Conservation (phyloP, 129 eudicot species). For the Chrysanthemum seticuspe region DNA sequence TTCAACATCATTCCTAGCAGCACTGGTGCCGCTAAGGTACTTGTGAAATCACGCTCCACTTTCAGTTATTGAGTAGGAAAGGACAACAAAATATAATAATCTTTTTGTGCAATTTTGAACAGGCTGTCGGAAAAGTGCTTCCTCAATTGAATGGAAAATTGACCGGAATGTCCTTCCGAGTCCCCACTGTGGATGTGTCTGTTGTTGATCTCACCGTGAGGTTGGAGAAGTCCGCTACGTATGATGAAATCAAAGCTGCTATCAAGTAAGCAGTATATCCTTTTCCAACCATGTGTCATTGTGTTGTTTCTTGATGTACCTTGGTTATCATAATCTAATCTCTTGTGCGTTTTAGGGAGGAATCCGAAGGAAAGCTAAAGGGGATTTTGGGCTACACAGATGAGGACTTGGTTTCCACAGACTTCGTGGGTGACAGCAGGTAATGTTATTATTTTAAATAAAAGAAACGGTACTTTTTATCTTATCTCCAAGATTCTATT, state of each 20-base stretch:
- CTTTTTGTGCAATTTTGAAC: background rate
- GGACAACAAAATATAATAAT: no score
- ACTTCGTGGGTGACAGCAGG: constrained; percentile 79
- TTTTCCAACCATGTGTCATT: background rate
- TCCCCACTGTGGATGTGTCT: constrained; percentile 88
- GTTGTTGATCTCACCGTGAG: constrained; percentile 90
- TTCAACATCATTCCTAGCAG: constrained; percentile 76
- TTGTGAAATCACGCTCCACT: no score
- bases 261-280: constrained; percentile 49
- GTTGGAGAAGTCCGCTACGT: constrained; percentile 68
- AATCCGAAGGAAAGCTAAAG: constrained; percentile 72
- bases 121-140: constrained; percentile 93
- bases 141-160: constrained; percentile 79
- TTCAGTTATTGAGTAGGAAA: no score
- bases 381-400: constrained; percentile 77
- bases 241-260: constrained; percentile 80
- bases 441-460: background rate
- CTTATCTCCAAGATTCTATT: constrained; percentile 10
- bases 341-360: constrained; percentile 47
- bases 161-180: constrained; percentile 87
- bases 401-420: constrained; percentile 78
- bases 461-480: background rate
- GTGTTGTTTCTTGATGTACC: background rate
- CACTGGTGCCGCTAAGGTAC: constrained; percentile 81
- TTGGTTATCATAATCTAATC: background rate